Evolutionary conservation across 441 rosid genomes (phyloP).

Genomic region (Omphalea diandra): DNA sequence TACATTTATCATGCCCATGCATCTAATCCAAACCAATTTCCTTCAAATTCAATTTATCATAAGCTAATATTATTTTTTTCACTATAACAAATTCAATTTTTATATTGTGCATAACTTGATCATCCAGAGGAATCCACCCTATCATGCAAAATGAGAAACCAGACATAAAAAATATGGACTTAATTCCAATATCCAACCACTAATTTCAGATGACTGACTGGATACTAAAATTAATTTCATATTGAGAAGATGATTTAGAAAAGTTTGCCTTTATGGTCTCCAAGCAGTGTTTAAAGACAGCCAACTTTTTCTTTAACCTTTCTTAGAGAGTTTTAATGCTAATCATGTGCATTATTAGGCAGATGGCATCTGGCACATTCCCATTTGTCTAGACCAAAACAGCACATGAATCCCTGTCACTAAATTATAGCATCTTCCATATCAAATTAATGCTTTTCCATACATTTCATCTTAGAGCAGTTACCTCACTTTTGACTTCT

Average conservation of each 20-base stretch:
- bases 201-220: no score
- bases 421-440: not conserved
- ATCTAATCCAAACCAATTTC: not conserved
- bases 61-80: not conserved
- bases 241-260: not conserved
- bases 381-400: not conserved
- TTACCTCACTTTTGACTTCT: not conserved
- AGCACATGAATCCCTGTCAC: not conserved
- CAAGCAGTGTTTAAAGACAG: no score
- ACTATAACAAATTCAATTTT: slow-evolving; percentile 1
- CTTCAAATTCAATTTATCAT: not conserved
- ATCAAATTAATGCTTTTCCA: not conserved
- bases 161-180: no score
- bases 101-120: not conserved
- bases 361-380: not conserved
- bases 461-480: not conserved
- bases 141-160: not conserved
- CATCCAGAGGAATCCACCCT: not conserved
- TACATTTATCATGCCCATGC: not conserved
- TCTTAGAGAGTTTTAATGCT: not conserved
- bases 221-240: not conserved
- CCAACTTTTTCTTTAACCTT: no score
- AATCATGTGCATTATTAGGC: not conserved
- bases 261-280: no score
- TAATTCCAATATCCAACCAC: no score